These are phyloP conservation scores for Xylaria sp. DNA, from an alignment of 2,329 filamentous ascomycete species.

Conservation along the genomic window DNA sequence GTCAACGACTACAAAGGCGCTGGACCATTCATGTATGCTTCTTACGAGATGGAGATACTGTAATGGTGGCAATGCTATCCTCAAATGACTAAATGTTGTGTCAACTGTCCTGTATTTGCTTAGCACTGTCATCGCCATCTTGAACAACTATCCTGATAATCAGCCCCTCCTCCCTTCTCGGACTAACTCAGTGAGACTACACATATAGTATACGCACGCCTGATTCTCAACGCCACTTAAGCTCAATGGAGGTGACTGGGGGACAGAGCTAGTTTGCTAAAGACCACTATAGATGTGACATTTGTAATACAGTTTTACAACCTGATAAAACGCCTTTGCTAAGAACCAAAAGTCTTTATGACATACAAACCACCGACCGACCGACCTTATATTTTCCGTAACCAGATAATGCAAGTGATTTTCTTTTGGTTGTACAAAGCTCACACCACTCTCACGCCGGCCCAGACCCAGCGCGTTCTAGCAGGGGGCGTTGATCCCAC, in stretches of 20 bases:
- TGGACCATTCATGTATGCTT: conserved; percentile 55
- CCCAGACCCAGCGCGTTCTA: conserved; percentile 47
- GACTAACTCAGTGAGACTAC: too few species aligned
- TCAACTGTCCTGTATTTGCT: neutral
- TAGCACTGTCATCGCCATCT: neutral
- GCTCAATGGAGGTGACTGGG: neutral
- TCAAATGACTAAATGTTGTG: neutral
- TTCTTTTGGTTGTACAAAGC: neutral
- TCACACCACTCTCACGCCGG: conserved; percentile 2
- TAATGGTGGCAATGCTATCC: neutral
- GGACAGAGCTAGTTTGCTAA: neutral
- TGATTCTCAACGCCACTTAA: too few species aligned
- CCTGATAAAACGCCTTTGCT: conserved; percentile 8
- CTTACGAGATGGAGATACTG: conserved; percentile 49
- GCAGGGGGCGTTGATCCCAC: conserved; percentile 49
- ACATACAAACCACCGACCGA: conserved; percentile 13
- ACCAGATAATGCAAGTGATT: conserved; percentile 25
- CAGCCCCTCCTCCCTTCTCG: too few species aligned
- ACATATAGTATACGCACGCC: too few species aligned
- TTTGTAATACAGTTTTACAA: neutral
- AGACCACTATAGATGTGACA: neutral
- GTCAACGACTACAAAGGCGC: conserved; percentile 54
- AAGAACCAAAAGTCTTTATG: conserved; percentile 12
- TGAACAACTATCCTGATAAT: neutral
- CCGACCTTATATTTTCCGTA: conserved; percentile 18